phyloP scores from a whole-genome alignment of 2,329 filamentous ascomycete genomes.

The Penicillium crustosum region DNA sequence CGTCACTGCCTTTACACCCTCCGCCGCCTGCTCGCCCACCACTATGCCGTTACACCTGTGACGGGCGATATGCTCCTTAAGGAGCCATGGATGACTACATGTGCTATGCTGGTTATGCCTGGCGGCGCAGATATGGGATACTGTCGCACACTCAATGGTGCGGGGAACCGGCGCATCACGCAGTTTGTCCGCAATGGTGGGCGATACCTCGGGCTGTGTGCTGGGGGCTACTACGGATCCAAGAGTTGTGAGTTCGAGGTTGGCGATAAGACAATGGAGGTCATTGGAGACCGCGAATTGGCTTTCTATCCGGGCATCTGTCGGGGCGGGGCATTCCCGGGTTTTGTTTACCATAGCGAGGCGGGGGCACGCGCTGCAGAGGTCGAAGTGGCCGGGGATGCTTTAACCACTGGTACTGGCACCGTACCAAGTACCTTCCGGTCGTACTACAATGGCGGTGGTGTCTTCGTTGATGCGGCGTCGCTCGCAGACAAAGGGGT shows the following conservation, averaged over 20 bases:
- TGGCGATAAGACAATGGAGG: constrained; percentile 75
- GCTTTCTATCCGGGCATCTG: constrained; percentile 85
- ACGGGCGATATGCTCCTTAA: constrained; percentile 76
- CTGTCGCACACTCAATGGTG: constrained; percentile 81
- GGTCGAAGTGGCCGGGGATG: constrained; percentile 62
- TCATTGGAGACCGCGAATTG: constrained; percentile 80
- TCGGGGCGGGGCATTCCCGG: constrained; percentile 80
- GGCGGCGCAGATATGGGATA: constrained; percentile 94
- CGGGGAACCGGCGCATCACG: constrained; percentile 78
- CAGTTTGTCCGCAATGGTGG: constrained; percentile 86
- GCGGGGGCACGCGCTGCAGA: constrained; percentile 72
- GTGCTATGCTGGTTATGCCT: constrained; percentile 85
- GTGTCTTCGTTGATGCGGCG: constrained; percentile 81
- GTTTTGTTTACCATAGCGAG: constrained; percentile 90
- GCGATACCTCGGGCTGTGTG: constrained; percentile 85
- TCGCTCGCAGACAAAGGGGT: constrained; percentile 64
- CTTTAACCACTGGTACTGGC: constrained; percentile 55
- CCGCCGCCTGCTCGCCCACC: constrained; percentile 78
- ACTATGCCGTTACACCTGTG: constrained; percentile 90
- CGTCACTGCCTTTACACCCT: constrained; percentile 85
- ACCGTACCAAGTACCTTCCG: constrained; percentile 58
- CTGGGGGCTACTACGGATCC: constrained; percentile 88
- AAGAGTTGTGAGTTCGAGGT: constrained; percentile 87
- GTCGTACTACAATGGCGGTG: constrained; percentile 92
- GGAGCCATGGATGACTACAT: constrained; percentile 86